These are phyloP conservation scores for Histomonas meleagridis DNA, from an alignment of 208 protist genomes.

Conservation along the genomic window DNA sequence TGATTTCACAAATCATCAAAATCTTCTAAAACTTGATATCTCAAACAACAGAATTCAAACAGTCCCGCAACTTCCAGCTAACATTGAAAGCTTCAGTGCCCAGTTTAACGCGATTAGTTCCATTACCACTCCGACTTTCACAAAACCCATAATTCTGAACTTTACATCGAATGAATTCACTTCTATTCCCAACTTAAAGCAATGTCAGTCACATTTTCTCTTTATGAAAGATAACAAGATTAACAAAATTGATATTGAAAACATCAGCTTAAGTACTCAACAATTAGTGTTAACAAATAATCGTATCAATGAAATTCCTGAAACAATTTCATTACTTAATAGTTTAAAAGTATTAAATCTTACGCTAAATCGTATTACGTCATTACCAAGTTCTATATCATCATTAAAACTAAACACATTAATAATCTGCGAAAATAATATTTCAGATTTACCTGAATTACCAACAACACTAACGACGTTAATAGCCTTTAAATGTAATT, in stretches of 20 bases:
- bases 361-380: neutral
- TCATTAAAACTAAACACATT: neutral
- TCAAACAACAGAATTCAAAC: neutral
- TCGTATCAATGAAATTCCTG: neutral
- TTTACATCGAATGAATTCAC: neutral
- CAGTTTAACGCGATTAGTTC: neutral
- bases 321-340: neutral
- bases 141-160: neutral
- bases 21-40: neutral
- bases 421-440: neutral
- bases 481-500: neutral
- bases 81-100: neutral
- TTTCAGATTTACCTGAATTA: neutral
- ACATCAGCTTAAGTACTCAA: neutral
- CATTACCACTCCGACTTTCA: neutral
- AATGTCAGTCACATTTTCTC: neutral
- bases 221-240: neutral
- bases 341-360: neutral
- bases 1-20: neutral
- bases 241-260: neutral
- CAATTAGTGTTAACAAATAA: neutral
- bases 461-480: neutral
- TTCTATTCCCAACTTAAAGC: neutral
- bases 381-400: neutral
- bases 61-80: neutral